Conservation (phyloP, 2,329 filamentous ascomycete genomes). For the Herpotrichia juniperi region DNA sequence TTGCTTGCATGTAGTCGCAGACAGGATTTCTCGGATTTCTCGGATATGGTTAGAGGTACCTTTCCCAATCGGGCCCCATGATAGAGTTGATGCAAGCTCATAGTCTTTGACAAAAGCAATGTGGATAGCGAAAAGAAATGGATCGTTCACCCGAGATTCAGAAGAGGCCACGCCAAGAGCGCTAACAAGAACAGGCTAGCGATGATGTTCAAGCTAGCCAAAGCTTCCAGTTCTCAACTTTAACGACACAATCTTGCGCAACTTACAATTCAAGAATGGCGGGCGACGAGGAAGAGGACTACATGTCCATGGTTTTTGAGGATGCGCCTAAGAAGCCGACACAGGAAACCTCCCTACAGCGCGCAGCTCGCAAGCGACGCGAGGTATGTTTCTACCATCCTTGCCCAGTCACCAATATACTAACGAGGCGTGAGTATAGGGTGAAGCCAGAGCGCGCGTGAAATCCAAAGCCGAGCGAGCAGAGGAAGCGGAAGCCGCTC, state of each 20-base stretch:
- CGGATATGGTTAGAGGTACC: no score
- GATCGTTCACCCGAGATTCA: no score
- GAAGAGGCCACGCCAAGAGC: no score
- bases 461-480: conserved; percentile 74
- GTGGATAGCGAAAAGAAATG: no score
- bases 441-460: conserved; percentile 33
- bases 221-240: neutral
- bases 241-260: neutral
- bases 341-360: conserved; percentile 69
- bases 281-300: conserved; percentile 84
- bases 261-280: neutral
- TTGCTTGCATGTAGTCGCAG: no score
- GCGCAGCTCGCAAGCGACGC: conserved; percentile 59
- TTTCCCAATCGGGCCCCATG: no score
- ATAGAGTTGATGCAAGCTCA: no score
- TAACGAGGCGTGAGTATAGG: conserved; percentile 24
- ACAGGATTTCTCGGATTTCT: no score
- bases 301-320: conserved; percentile 93
- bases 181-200: no score
- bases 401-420: conserved; percentile 6
- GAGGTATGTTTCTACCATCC: conserved; percentile 46
- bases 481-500: conserved; percentile 72
- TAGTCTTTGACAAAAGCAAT: no score
- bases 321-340: conserved; percentile 63
- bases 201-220: neutral